Conservation (phyloP, 768 basidiomycete species). For the Pulveroboletus sp. region DNA sequence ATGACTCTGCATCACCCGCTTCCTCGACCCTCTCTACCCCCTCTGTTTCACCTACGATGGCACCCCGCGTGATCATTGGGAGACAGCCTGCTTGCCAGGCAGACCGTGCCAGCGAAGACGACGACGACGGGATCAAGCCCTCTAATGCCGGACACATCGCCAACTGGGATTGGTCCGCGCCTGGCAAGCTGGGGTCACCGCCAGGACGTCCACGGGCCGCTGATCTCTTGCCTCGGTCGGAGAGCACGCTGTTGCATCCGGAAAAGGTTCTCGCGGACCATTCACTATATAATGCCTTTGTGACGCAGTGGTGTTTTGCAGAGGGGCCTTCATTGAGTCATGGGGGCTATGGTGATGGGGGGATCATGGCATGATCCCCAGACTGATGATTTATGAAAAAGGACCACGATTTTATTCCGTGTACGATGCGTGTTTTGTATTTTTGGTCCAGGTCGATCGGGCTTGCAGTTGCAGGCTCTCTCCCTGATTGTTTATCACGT, state of each 20-base stretch:
- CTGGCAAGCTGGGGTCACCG: background rate
- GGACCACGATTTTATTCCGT: too few species aligned
- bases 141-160: slow-evolving; percentile 4
- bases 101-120: background rate
- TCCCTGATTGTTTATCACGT: too few species aligned
- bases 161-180: slow-evolving; percentile 26
- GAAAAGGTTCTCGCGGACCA: slow-evolving; percentile 8
- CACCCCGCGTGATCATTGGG: slow-evolving; percentile 23
- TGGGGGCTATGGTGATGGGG: slow-evolving; percentile 9
- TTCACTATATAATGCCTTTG: slow-evolving; percentile 55
- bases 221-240: slow-evolving; percentile 15
- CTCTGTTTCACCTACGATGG: slow-evolving; percentile 16
- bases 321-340: slow-evolving; percentile 34
- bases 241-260: slow-evolving; percentile 18
- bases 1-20: slow-evolving; percentile 21
- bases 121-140: background rate
- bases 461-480: too few species aligned
- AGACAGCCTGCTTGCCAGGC: slow-evolving; percentile 23
- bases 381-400: too few species aligned
- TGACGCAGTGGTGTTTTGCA: slow-evolving; percentile 69
- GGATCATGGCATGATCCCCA: slow-evolving; percentile 22
- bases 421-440: too few species aligned
- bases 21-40: slow-evolving; percentile 31
- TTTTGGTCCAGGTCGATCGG: too few species aligned
- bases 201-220: too few species aligned